Conservation (phyloP, 2,329 filamentous ascomycete genomes). For the Hymenoscyphus fructigenus region DNA sequence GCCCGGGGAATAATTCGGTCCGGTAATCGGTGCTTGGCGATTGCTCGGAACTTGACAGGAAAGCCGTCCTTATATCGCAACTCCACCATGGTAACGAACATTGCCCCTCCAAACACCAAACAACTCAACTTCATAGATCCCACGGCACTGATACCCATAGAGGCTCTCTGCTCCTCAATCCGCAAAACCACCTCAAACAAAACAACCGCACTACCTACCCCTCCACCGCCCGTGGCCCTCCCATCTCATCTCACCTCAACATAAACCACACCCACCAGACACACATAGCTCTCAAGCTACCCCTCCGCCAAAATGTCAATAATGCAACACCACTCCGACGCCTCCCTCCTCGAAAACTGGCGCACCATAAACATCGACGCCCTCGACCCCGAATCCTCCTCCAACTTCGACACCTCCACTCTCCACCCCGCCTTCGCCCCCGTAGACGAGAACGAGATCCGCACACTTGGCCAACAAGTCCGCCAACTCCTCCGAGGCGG, state of each 20-base stretch:
- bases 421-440: conserved; percentile 76
- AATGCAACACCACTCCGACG: conserved; percentile 62
- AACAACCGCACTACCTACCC: neutral
- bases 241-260: conserved; percentile 2
- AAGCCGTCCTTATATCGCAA: too few relatives aligned
- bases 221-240: neutral
- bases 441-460: conserved; percentile 74
- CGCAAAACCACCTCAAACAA: neutral
- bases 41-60: neutral
- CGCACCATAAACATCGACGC: conserved; percentile 94
- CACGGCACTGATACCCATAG: too few relatives aligned
- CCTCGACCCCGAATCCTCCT: conserved; percentile 82
- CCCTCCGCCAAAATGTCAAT: conserved; percentile 54
- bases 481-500: conserved; percentile 84
- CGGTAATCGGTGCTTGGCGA: neutral
- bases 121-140: neutral
- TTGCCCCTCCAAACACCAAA: neutral
- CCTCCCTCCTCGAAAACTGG: conserved; percentile 63
- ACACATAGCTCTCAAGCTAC: conserved; percentile 1
- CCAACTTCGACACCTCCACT: conserved; percentile 87
- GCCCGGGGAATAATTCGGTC: neutral
- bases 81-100: neutral
- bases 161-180: too few relatives aligned
- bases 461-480: conserved; percentile 75
- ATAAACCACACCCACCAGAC: conserved; percentile 8